Evolutionary conservation across 306 rosid genomes (phyloP), one percentile per base, ranked within the genome.

Genomic region (Senna tora): DNA sequence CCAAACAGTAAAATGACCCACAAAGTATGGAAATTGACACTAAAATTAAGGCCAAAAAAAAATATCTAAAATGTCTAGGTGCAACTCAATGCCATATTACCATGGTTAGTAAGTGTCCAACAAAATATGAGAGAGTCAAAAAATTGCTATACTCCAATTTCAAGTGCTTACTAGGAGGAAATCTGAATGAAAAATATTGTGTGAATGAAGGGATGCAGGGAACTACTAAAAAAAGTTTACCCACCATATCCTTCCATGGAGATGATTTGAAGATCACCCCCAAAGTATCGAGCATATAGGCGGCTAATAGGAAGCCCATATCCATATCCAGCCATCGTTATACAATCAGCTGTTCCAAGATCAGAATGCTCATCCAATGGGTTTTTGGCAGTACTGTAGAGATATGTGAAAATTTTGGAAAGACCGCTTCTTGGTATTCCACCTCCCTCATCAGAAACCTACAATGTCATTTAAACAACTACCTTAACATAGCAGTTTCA

Each of bases 221-320:
- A 25, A 3, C 30, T 25, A 25, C 30, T 4, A 19, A 72, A 58
- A 57, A 46, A 43, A 21, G 41, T 19, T 28, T 53, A 80, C 86
- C 83, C 53, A 90, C 96, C 96, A 52, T 90, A 90, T 84, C 96
- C 96, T 81, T 90, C 96, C 96, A 90, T 87, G 5, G 96, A 90
- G 77, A 86, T 82, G 5, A 87, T 80, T 79, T 90, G 96, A 77
- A 90, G 83, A 74, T 88, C 96, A 54, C 96, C 96, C 10, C 96
- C 96, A 65, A 89, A 89, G 51, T 89, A 89, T 63, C 87, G 83
- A 19, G 96, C 96, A 71, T 89, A 89, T 38, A 89, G 69, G 75
- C 92, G 92, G 65, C 96, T 83, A 39, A 89, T 85, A 0, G 92
- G 92, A 73, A 89, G 90, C 42, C 96, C 96, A 60, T 85, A 85